Evolutionary conservation across 1,139 yeast species (phyloP), one percentile per base, ranked within the genome.

Genomic region (Yamadazyma kanchanaburiensis): DNA sequence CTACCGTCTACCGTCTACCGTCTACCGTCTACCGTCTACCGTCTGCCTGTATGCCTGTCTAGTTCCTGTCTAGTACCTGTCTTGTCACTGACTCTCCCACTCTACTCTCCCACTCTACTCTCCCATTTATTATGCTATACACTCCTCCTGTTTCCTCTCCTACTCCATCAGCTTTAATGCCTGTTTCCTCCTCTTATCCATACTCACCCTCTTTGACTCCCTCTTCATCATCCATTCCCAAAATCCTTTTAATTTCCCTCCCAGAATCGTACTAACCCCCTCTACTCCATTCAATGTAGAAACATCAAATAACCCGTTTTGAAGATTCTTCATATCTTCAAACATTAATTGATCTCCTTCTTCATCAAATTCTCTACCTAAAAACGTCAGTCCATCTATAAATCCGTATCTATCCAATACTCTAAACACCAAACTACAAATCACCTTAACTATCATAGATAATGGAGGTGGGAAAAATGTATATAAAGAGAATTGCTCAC

Each of bases 401-500:
- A 63, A 18, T n/a, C 51, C 42, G 29, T 52, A 43, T 22, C 43
- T 46, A 3, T 50, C 54, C 18, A 51, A 30, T 1, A 40, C 22
- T 17, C 39, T 44, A 39, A 51, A 64, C 2, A 45, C 34, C 9
- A 39, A 25, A 21, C 39, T 37, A 1, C 59, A 31, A 0, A 53
- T 7, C 1, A 49, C 12, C 31, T 49, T 48, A 1, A 65, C 55
- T 0, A 60, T 5, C 5, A 48, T 21, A 5, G 70, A 60, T 5
- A 68, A 18, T 1, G 74, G 74, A 15, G 49, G 49, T 2, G 74
- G 75, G 51, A 68, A 67, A 45, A 68, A 67, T 3, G 74, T 64
- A 28, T 55, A 42, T 12, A 69, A 43, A 15, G 73, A 50, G 43
- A 69, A 68, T 37, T 60, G 70, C 11, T 58, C 60, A 0, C 71